Base-by-base conservation (phyloP, 1,284 basidiomycete species). In the Omphalotus olearius region DNA sequence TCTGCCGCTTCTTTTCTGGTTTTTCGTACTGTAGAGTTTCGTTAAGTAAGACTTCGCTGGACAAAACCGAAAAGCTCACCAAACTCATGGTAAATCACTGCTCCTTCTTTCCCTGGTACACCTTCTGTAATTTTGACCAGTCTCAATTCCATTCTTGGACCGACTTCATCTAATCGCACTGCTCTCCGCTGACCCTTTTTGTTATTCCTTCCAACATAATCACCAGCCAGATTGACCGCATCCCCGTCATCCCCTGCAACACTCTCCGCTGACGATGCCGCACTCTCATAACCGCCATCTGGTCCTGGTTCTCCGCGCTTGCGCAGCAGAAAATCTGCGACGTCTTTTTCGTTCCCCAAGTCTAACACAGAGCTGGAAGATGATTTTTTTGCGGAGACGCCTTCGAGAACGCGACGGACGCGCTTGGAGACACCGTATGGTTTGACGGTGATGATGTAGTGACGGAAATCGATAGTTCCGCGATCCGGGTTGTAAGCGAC, bases 101-200 rank as follows among this genome's bases (percentile, higher is more conserved):
- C 79, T 2, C 93, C 90, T 65, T 94, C 91, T 64, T 82, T 89
- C 7, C 93, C 93, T 3, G 93, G 91, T 6, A 92, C 74, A n/a
- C 95, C 94, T 68, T 98, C 95, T 16, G 87, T 83, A 56, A 99
- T 92, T 76, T 99, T 99, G 64, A 98, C 83, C 57, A 99, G 75
- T 59, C 82, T 80, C 59, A 98, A 71, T 69, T 99, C 97, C 83
- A 99, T 87, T 60, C 97, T 76, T 25, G 97, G 97, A 0, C 97
- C 97, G 47, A 98, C 85, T 71, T 99, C 97, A 51, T 95, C 88
- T 52, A 99, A 73, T 55, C 86, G 79, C 1, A 99, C 91, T 2
- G 97, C 96, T 57, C 93, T 83, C 69, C 91, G 85, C 64, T 90
- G 83, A 1, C 93, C 94, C 66, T 88, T 91, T 64, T 85, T 86